A percentile compares a stretch with the other conserved stretches of the same genome.
phyloP scores from a whole-genome alignment of 208 protist genomes.

The Crithidia expoeki region DNA sequence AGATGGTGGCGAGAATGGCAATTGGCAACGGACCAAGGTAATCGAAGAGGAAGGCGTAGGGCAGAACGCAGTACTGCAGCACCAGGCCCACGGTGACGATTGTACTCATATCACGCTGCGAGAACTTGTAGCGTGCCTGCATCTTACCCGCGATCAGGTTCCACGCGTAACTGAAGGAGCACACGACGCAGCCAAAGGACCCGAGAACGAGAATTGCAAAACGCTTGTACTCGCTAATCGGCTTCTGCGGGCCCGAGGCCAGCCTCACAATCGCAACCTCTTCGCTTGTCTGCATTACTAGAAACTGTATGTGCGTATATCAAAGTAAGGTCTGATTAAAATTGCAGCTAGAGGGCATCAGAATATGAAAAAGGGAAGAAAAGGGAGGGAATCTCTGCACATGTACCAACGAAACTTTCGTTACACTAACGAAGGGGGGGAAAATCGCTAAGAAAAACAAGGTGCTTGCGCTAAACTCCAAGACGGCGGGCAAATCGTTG shows the following conservation, averaged over 20 bases:
- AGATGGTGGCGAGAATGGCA: conserved; percentile 32
- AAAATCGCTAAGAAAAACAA: neutral
- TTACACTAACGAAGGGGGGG: too few species aligned
- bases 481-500: neutral
- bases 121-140: conserved; percentile 48
- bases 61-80: conserved; percentile 40
- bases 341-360: too few species aligned
- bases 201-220: conserved; percentile 41
- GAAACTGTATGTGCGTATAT: too few species aligned
- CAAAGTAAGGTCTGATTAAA: too few species aligned
- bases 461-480: neutral
- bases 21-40: conserved; percentile 50
- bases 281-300: conserved; percentile 21
- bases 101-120: conserved; percentile 56
- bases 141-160: conserved; percentile 49
- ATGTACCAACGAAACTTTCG: too few species aligned
- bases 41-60: conserved; percentile 59
- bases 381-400: too few species aligned
- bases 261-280: conserved; percentile 33
- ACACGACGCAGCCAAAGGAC: conserved; percentile 45
- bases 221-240: conserved; percentile 40
- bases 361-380: too few species aligned
- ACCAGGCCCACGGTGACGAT: conserved; percentile 53
- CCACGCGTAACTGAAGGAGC: conserved; percentile 53
- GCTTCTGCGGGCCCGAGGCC: conserved; percentile 27